Evolutionary conservation across 176 grass and related monocot species (phyloP), one percentile per base, ranked within the genome.

Genomic region (Alloteropsis semialata): DNA sequence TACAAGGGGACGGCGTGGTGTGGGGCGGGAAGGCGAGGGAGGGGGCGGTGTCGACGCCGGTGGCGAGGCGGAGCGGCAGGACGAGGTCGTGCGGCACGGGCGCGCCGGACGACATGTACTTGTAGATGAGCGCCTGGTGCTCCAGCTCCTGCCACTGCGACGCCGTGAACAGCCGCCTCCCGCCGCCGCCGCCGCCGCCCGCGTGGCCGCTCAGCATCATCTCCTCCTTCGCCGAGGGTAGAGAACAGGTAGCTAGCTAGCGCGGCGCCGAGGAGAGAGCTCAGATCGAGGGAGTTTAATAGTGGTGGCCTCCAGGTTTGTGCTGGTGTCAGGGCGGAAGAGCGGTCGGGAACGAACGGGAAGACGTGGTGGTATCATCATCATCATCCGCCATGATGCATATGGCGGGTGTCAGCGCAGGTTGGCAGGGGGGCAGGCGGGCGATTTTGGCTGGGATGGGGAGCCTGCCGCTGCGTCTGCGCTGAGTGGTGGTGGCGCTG

Each of bases 71-170:
- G 36, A 97, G 87, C 19, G 88, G 90, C 55, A 92, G 59, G 75
- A 94, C 83, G 61, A 97, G 94, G 87, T 97, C 94, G 54, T 87
- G 89, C 16, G 94, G 94, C 17, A 94, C 85, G 37, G 92, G 94
- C 16, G 89, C 73, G 39, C 94, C 92, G 27, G 85, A 88, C 21
- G 82, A 92, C 94, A 97, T 97, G 89, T 97, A 94, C 80, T 92
- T 97, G 89, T 89, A 97, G 80, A 97, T 94, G 71, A 97, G 87
- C 77, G 92, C 92, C 86, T 97, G 94, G 80, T 94, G 94, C 85
- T 97, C 94, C 30, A 97, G 87, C 89, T 97, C 94, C 75, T 92
- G 94, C 94, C 94, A 94, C 84, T 97, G 94, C 38, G 94, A 89
- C 36, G 92, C 85, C 57, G 92, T 97, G 84, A 97, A 97, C 16